These are phyloP conservation scores for Trypanosoma rangeli DNA, from an alignment of 208 protist species.

Conservation along the genomic window DNA sequence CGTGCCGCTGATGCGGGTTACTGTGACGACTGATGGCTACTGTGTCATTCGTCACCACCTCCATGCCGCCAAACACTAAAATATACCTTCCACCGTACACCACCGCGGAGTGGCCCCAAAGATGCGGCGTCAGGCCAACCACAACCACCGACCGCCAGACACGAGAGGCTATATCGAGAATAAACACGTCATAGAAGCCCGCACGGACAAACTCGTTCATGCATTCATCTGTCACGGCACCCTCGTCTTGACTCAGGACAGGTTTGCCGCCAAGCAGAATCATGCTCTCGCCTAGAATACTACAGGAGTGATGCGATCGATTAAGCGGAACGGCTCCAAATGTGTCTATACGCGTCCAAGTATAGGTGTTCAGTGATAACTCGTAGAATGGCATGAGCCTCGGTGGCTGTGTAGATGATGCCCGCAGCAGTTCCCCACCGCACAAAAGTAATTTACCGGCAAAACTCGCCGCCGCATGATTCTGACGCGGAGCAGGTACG, in stretches of 20 bases:
- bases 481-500: conserved; percentile 14
- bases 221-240: conserved; percentile 9
- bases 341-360: conserved; percentile 27
- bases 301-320: conserved; percentile 32
- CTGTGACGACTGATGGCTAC: conserved; percentile 3
- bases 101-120: conserved; percentile 35
- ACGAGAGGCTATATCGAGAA: conserved; percentile 29
- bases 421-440: conserved; percentile 21
- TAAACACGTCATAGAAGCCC: conserved; percentile 33
- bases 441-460: conserved; percentile 19
- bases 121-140: neutral
- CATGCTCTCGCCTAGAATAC: conserved; percentile 20
- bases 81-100: conserved; percentile 22
- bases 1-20: conserved; percentile 7
- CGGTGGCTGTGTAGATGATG: neutral
- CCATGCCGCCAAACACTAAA: conserved; percentile 32
- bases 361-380: conserved; percentile 24
- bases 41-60: conserved; percentile 10
- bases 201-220: conserved; percentile 12
- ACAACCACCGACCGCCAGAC: conserved; percentile 22
- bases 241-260: neutral
- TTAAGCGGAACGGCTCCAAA: conserved; percentile 24
- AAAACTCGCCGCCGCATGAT: conserved; percentile 14
- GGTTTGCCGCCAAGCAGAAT: conserved; percentile 32
- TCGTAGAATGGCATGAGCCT: conserved; percentile 34